Base-by-base conservation (phyloP, 352 stramenopile genomes). In the Globisporangium recalcitrans region DNA sequence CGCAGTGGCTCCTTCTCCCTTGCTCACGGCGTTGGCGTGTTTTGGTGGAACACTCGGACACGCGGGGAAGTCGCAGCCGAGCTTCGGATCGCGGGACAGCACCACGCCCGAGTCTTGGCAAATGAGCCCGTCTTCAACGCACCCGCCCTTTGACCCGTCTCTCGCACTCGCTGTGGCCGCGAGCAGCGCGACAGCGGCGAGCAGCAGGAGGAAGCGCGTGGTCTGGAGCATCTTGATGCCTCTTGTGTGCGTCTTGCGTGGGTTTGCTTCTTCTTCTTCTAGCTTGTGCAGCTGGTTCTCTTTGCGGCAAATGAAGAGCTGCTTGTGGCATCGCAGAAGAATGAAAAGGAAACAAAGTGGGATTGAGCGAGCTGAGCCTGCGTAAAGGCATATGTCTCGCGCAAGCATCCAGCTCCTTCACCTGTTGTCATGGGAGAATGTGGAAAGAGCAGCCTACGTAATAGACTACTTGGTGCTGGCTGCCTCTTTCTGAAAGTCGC, bases 141-240 rank as follows among this genome's bases (percentile, higher is more conserved):
- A 68, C 58, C 13, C 73, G n/a, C 65, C 80, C 77, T 47, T 73
- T 49, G 24, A 71, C 67, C 1, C 58, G 24, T 7, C 67, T 70
- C 26, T 83, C 70, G 59, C 31, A 9, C 14, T 38, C 16, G 8
- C 21, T 21, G 27, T 52, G 22, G 1, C 24, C 6, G 16, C 49
- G 9, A 77, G 36, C 0, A 68, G 51, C 27, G 32, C 10, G 16
- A 47, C 57, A 27, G 40, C 60, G 10, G 55, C 74, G 49, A 52
- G 36, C 59, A 83, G 57, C n/a, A 74, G 34, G 6, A 8, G 9
- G 36, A 22, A 9, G 16, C 6, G 32, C 32, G 34, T 42, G 36
- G 8, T 42, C 36, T 19, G 4, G 10, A 32, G 4, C 47, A 53
- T 53, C 47, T 32, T 52, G 47, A 11, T 4, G 46, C 9, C 22